Percentiles rank a stretch among this genome's conserved stretches.
These are phyloP conservation scores for Kwoniella bestiolae DNA, from an alignment of 768 basidiomycete species.

Conservation along the genomic window DNA sequence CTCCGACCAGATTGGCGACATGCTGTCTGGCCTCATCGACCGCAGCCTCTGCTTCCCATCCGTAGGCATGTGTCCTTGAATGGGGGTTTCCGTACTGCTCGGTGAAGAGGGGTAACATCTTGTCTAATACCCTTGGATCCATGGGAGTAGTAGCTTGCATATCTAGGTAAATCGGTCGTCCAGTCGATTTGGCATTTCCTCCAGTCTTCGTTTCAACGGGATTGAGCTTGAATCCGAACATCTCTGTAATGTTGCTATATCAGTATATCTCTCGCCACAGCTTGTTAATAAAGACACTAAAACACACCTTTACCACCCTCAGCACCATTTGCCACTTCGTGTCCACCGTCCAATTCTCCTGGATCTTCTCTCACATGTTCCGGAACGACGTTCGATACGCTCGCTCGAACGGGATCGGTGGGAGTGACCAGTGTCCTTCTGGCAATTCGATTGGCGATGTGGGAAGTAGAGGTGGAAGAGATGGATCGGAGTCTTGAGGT, in stretches of 20 bases:
- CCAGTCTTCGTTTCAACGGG: slow-evolving; percentile 53
- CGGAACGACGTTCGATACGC: slow-evolving; percentile 27
- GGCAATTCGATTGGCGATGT: slow-evolving; percentile 13
- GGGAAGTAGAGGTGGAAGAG: slow-evolving; percentile 20
- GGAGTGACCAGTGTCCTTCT: slow-evolving; percentile 32
- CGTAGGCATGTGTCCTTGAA: slow-evolving; percentile 96
- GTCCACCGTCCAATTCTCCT: slow-evolving; percentile 44
- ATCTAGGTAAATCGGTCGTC: slow-evolving; percentile 92
- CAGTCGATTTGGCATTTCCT: slow-evolving; percentile 49
- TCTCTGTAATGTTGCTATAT: slow-evolving; percentile 32
- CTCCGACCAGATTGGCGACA: slow-evolving; percentile 89
- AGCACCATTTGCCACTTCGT: slow-evolving; percentile 32
- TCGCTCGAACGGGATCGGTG: slow-evolving; percentile 22
- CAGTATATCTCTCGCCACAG: background rate
- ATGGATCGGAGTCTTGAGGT: slow-evolving; percentile 15
- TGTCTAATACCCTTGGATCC: slow-evolving; percentile 93
- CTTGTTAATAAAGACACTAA: background rate
- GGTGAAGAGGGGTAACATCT: slow-evolving; percentile 93
- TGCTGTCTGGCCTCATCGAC: slow-evolving; percentile 93
- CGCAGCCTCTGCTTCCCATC: slow-evolving; percentile 96
- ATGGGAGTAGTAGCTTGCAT: slow-evolving; percentile 99
- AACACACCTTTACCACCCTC: slow-evolving; percentile 44
- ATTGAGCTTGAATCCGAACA: slow-evolving; percentile 57
- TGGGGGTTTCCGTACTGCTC: slow-evolving; percentile 98
- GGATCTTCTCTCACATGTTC: slow-evolving; percentile 42